Percentiles rank a stretch among this genome's conserved stretches.
Evolutionary conservation across 768 basidiomycete genomes (phyloP).

Genomic region (Jaapia argillacea): DNA sequence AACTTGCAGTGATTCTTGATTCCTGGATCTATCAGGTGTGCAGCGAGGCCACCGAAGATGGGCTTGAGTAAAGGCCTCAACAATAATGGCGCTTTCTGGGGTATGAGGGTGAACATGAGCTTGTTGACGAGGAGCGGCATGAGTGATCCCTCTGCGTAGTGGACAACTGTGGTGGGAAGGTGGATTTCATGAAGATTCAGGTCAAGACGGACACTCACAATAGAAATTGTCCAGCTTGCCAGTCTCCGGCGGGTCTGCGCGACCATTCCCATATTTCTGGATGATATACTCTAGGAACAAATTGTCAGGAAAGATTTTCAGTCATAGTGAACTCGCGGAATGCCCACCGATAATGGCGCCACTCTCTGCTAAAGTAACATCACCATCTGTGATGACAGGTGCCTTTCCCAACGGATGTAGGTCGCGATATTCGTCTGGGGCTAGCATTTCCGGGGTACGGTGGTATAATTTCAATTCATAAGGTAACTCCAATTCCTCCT

Average conservation of each 20-base stretch:
- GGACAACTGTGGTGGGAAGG: constrained; percentile 18
- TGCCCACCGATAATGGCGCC: constrained; percentile 32
- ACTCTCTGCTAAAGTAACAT: constrained; percentile 31
- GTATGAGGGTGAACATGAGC: constrained; percentile 21
- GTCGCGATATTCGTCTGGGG: constrained; percentile 26
- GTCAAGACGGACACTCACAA: constrained; percentile 17
- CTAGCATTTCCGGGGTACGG: constrained; percentile 17
- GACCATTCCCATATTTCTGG: constrained; percentile 25
- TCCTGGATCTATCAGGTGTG: constrained; percentile 16
- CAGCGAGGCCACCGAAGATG: constrained; percentile 19
- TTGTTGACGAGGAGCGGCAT: constrained; percentile 30
- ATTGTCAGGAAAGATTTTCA: constrained; percentile 3
- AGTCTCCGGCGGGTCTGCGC: constrained; percentile 14
- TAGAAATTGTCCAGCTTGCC: constrained; percentile 27
- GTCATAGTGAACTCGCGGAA: not conserved
- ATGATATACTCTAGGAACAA: constrained; percentile 31
- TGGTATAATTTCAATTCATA: constrained; percentile 34
- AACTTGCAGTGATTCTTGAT: constrained; percentile 19
- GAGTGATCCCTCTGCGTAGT: constrained; percentile 31
- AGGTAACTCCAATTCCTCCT: constrained; percentile 42
- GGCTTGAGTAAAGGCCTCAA: constrained; percentile 23
- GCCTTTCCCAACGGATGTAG: constrained; percentile 36
- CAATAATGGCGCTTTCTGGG: constrained; percentile 23
- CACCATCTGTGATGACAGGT: constrained; percentile 37
- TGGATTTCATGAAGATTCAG: not conserved